A percentile compares a stretch with the other conserved stretches of the same genome.
These are phyloP conservation scores for Apocynum venetum DNA, from an alignment of 257 asterid genomes.

Conservation along the genomic window DNA sequence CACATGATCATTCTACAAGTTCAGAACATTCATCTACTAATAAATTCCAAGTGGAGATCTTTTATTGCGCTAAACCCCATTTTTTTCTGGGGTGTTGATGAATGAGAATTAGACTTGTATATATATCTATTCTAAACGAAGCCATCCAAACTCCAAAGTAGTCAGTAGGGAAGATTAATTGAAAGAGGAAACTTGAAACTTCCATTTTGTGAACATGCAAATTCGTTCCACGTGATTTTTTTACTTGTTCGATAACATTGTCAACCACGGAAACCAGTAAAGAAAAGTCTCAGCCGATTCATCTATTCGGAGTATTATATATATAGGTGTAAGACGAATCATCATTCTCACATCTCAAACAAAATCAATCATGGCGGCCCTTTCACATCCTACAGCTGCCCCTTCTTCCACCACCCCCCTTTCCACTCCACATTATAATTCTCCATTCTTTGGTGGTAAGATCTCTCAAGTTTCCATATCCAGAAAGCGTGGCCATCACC, in stretches of 20 bases:
- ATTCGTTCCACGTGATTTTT: conserved; percentile 10
- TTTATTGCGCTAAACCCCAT: too few relatives aligned
- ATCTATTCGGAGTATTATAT: background rate
- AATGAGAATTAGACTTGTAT: too few relatives aligned
- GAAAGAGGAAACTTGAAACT: background rate
- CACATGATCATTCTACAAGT: too few relatives aligned
- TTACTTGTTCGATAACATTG: background rate
- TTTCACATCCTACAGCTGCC: conserved; percentile 25
- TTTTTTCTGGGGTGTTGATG: too few relatives aligned
- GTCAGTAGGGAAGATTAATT: too few relatives aligned
- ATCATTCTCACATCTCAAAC: background rate
- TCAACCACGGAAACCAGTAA: background rate
- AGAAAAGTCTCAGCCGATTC: background rate
- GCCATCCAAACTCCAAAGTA: too few relatives aligned
- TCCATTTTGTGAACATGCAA: background rate
- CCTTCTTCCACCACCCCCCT: conserved; percentile 20
- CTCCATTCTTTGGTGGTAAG: conserved; percentile 19
- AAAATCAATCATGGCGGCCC: conserved; percentile 41
- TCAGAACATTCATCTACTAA: too few relatives aligned
- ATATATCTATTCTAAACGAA: too few relatives aligned
- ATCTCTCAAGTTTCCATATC: conserved; percentile 18
- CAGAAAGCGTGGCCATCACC: conserved; percentile 18
- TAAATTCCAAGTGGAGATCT: too few relatives aligned
- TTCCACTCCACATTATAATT: conserved; percentile 16
- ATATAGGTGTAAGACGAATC: background rate